phyloP scores from a whole-genome alignment of 345 rosid species.

The Carallia brachiata region DNA sequence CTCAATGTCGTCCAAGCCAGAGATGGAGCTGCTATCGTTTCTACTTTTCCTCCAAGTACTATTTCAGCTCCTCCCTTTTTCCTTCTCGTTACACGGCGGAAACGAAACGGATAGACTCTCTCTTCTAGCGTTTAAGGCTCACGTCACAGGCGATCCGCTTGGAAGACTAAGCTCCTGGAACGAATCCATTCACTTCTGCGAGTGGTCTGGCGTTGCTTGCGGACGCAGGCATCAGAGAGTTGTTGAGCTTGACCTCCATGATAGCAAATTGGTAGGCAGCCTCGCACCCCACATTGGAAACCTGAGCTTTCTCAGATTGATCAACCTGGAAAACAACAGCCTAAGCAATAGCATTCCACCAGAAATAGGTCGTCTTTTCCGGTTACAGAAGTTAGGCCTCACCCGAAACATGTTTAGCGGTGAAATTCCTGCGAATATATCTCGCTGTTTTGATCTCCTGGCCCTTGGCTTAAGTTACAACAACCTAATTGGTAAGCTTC shows the following conservation, averaged over 20 bases:
- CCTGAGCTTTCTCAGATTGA: slow-evolving; percentile 2
- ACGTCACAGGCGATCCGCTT: not conserved
- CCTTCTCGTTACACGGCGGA: not conserved
- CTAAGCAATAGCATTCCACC: slow-evolving; percentile 1
- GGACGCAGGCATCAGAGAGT: not conserved
- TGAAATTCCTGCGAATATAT: not conserved
- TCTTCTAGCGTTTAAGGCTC: not conserved
- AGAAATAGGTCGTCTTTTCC: not conserved
- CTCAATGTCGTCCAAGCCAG: too few relatives aligned
- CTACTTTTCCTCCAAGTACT: not conserved
- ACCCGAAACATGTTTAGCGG: not conserved
- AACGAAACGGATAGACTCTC: not conserved
- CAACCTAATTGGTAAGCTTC: not conserved
- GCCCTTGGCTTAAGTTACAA: not conserved
- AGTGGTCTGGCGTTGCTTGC: slow-evolving; percentile 11
- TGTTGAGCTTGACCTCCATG: not conserved
- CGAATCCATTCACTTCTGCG: slow-evolving; percentile 10
- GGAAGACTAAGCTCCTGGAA: not conserved
- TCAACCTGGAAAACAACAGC: slow-evolving; percentile 6
- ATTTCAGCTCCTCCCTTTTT: not conserved
- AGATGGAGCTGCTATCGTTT: too few relatives aligned
- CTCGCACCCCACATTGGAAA: slow-evolving; percentile 21
- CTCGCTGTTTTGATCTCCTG: not conserved
- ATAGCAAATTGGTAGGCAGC: not conserved
- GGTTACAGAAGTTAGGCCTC: not conserved